Evolutionary conservation across 2,329 filamentous ascomycete genomes (phyloP).

Genomic region (Aspergillus caelatus): DNA sequence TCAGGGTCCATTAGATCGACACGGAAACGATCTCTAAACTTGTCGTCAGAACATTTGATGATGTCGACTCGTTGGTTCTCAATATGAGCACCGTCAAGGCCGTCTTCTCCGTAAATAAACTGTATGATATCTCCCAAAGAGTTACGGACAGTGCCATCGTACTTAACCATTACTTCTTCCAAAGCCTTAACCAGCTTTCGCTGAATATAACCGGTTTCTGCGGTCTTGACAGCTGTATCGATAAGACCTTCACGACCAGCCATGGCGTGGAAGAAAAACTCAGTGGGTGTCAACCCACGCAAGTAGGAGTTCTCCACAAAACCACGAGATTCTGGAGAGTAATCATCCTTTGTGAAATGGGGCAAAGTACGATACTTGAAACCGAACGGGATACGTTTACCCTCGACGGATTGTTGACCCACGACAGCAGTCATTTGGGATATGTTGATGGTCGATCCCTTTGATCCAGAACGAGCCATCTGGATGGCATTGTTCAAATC

Average conservation of each 20-base stretch:
- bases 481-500: constrained; percentile 95
- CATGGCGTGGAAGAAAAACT: constrained; percentile 99
- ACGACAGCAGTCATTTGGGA: constrained; percentile 99
- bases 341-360: constrained; percentile 99
- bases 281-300: constrained; percentile 88
- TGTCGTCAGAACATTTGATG: constrained; percentile 74
- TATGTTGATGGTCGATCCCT: constrained; percentile 98
- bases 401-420: constrained; percentile 96
- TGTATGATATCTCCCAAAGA: constrained; percentile 95
- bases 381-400: constrained; percentile 97
- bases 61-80: constrained; percentile 90
- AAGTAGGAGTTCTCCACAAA: constrained; percentile 99
- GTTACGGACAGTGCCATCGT: constrained; percentile 96
- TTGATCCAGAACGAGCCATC: constrained; percentile 96
- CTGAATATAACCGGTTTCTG: constrained; percentile 98
- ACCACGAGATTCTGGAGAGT: constrained; percentile 92
- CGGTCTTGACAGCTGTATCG: constrained; percentile 98
- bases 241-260: constrained; percentile 99
- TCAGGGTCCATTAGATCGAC: constrained; percentile 80
- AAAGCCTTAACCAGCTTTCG: constrained; percentile 96
- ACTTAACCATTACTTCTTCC: constrained; percentile 96
- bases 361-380: constrained; percentile 98
- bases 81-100: constrained; percentile 88
- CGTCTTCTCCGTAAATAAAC: constrained; percentile 97
- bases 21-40: constrained; percentile 80